Evolutionary conservation across 805 yeast species (phyloP), one percentile per base, ranked within the genome.

Genomic region (Brettanomyces anomalus): DNA sequence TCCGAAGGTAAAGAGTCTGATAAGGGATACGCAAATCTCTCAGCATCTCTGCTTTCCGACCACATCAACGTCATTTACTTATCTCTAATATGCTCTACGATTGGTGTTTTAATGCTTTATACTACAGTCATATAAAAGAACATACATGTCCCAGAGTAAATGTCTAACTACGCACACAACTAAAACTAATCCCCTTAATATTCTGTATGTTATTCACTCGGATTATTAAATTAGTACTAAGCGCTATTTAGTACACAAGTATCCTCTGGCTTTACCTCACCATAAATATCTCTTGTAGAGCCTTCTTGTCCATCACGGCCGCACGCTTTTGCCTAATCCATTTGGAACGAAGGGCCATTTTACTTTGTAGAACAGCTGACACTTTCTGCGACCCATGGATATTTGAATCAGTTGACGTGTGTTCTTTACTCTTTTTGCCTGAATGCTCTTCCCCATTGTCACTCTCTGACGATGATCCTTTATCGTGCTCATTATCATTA

Each of bases 251-350:
- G 28, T 24, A 24, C 28, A 24, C 28, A 24, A 7, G 10, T 24
- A 24, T 24, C 28, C n/a, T n/a, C n/a, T n/a, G 11, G 36, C 32
- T 31, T 46, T 51, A 61, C 50, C 54, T 52, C 38, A 88, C 76
- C 97, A 90, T 90, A 58, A 90, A 85, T 45, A 90, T 90, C 63
- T 90, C 97, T 52, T 85, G 87, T 48, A 90, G 71, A 13, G 96
- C 88, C 60, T 86, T 80, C 3, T 83, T 74, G 58, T 90, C 97
- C 79, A 83, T 76, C 0, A 89, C 87, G 1, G 97, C 90, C 10
- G 95, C 93, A 54, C 93, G 74, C 60, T 90, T 90, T 60, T 88
- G 95, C 50, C 74, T 81, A 43, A 90, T 89, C 81, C 87, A 89
- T 60, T 77, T 81, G 18, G 94, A 80, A 60, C 97, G 76, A 4